A percentile compares a stretch with the other conserved stretches of the same genome.
phyloP scores from a whole-genome alignment of 495 filamentous ascomycete species.

The Xylaria grammica region DNA sequence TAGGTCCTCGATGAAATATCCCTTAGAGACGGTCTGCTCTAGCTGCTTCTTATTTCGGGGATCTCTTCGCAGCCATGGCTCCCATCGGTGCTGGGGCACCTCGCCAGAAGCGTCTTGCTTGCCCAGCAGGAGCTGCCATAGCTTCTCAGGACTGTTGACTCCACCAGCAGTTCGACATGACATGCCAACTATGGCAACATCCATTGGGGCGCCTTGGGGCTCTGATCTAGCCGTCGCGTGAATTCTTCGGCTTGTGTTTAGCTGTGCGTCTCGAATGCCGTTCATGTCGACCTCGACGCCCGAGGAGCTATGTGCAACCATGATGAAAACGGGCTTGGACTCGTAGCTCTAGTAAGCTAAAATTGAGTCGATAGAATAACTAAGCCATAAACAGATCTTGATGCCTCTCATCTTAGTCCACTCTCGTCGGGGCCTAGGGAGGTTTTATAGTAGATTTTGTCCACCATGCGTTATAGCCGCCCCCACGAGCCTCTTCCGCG shows the following conservation, averaged over 20 bases:
- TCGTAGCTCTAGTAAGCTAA: neutral
- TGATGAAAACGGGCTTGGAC: neutral
- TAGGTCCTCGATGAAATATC: conserved; percentile 42
- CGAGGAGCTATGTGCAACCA: conserved; percentile 4
- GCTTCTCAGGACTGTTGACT: conserved; percentile 35
- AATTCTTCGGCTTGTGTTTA: neutral
- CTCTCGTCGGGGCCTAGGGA: neutral
- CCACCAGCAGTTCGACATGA: conserved; percentile 40
- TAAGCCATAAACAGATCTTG: neutral
- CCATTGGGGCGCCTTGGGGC: neutral
- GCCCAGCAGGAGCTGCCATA: conserved; percentile 39
- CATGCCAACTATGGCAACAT: conserved; percentile 38
- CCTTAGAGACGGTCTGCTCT: conserved; percentile 23
- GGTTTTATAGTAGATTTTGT: neutral
- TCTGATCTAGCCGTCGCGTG: neutral
- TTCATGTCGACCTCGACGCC: neutral
- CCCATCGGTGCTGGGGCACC: conserved; percentile 32
- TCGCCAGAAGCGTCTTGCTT: conserved; percentile 38
- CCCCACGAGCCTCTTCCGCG: too few species aligned
- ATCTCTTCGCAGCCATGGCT: conserved; percentile 39
- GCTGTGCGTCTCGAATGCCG: neutral
- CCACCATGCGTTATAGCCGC: too few species aligned
- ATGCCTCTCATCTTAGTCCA: neutral
- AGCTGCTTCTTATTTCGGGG: conserved; percentile 35
- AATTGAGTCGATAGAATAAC: neutral